Evolutionary conservation across 495 filamentous ascomycete genomes (phyloP), one percentile per base, ranked within the genome.

Genomic region (Trichoderma asperelloides): DNA sequence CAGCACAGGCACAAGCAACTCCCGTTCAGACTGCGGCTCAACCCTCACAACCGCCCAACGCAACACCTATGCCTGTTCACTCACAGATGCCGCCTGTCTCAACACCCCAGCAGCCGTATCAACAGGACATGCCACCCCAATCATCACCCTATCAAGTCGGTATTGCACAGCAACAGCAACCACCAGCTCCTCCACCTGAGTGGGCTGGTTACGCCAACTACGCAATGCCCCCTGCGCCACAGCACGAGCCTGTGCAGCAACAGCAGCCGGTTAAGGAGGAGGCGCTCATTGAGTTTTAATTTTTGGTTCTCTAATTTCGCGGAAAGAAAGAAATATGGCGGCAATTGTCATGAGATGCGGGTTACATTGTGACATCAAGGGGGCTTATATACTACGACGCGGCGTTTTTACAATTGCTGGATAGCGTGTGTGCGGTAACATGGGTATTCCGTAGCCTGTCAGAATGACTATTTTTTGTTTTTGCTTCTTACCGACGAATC

Each of bases 261-360:
- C 40, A 65, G 5, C 23, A 37, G 66, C 81, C 86, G 13, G 84
- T 86, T 16, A 81, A 91, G 67, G 94, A 98, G 77, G 94, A 98
- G 77, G 93, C 90, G 71, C 78, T 98, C 76, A 98, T 98, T 78
- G 94, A 98, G 73, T 79, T 91, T 66, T 91, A 78, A 77, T 30
- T 60, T 51, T 23, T 49, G 8, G 8, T 39, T 55, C 21, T 55
- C 25, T 18, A 39, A 33, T 80, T 87, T 57, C 83, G 87, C 69
- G 64, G 62, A 30, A 27, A 21, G 55, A 11, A 60, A 6, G 7
- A 13, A 60, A 21, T 2, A 37, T 25, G 55, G 55, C 27, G 55
- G 55, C 27, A 33, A 27, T 33, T 15, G 55, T 60, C 55, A 51
- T 51, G 47, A 51, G 47, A 23, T 51, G 47, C 18, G 47, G 21